phyloP scores from a whole-genome alignment of 495 filamentous ascomycete species.

The Aspergillus ellipticus region DNA sequence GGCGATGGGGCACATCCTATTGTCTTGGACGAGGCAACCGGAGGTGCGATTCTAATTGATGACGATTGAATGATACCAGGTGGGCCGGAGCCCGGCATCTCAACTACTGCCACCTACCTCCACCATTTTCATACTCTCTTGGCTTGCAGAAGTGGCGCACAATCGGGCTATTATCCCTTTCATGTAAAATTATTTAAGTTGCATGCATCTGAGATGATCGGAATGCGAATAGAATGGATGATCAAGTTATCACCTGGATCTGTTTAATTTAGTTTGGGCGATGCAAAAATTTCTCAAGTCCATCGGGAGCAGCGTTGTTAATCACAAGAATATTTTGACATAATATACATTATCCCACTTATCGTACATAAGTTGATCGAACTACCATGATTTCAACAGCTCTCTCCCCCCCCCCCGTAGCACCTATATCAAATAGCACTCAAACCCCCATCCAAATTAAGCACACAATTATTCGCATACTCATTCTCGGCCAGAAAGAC shows the following conservation, averaged over 20 bases:
- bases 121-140: not conserved
- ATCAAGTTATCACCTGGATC: not conserved
- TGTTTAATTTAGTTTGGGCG: not conserved
- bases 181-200: not conserved
- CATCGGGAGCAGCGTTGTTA: no score
- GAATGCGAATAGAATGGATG: not conserved
- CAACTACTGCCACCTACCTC: not conserved
- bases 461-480: constrained; percentile 79
- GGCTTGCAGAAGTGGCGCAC: not conserved
- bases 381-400: not conserved
- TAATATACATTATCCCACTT: no score
- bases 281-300: no score
- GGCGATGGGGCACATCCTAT: constrained; percentile 39
- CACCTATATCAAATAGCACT: constrained; percentile 53
- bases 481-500: constrained; percentile 71
- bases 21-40: constrained; percentile 53
- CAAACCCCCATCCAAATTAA: constrained; percentile 82
- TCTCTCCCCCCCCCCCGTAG: not conserved
- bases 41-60: constrained; percentile 73
- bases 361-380: no score
- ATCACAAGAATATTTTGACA: no score
- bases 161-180: not conserved
- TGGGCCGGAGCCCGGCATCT: not conserved
- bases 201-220: not conserved
- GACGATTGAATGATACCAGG: constrained; percentile 46